Evolutionary conservation across 768 basidiomycete genomes (phyloP), one percentile per base, ranked within the genome.

Genomic region (Lyophyllum decastes): DNA sequence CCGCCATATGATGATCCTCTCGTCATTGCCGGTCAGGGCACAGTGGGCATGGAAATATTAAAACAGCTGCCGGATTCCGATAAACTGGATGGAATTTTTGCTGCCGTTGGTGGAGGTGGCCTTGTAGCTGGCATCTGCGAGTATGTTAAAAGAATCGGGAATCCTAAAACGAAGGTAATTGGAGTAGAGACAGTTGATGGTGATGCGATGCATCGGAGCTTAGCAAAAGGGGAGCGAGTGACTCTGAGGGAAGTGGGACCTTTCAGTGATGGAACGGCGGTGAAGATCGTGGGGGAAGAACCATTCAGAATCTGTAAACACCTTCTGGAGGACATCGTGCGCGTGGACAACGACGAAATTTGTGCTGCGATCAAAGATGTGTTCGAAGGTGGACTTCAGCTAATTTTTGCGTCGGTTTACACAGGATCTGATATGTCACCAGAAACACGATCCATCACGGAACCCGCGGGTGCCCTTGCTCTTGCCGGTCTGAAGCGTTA

Each of bases 331-430:
- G 87, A 84, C 2, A 74, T 98, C 33, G 85, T 95, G 49, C 84
- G 89, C 66, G 92, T 90, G 27, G 85, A 92, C 68, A 98, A 97
- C 61, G 97, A 99, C 68, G 96, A 96, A 71, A 87, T 99, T 45
- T 99, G 97, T 69, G 97, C 97, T 7, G 95, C 95, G 5, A 98
- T 98, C 76, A 98, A 98, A 75, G 97, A 99, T 66, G 90, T 98
- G 27, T 99, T 98, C 67, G 95, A 98, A 78, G 96, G 96, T 93
- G 60, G 57, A 77, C 60, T 7, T 26, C 45, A 8, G 26, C 30
- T 6, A 17, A 19, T 34, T 59, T 21, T 21, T 38, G 41, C 49
- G 19, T 40, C 52, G 19, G 25, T 40, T 30, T 59, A 19, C 19
- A 40, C 56, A 12, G 12, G 54, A 57, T 49, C 57, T 26, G 54